Conservation (phyloP, 371 early-diverging fungal genomes). For the Saksenaea vasiformis region DNA sequence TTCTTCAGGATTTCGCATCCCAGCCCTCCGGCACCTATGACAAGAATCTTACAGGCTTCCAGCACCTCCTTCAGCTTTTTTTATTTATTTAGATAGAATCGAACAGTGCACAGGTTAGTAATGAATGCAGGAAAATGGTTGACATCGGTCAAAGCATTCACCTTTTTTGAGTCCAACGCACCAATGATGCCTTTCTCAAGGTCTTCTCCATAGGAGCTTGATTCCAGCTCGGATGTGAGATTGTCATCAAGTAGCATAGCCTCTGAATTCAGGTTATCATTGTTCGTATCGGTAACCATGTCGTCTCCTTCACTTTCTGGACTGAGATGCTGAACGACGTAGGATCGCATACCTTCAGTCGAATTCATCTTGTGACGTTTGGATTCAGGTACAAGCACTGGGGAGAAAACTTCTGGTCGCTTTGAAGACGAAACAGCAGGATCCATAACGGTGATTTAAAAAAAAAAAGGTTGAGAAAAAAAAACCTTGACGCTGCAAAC, state of each 20-base stretch:
- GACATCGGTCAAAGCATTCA: neutral
- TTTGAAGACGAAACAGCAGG: conserved; percentile 6
- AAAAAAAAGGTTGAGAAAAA: neutral
- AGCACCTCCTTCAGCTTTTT: conserved; percentile 29
- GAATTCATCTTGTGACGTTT: neutral
- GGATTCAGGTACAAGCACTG: neutral
- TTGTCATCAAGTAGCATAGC: conserved; percentile 2
- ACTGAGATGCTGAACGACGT: neutral
- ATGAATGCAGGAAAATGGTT: too few relatives aligned
- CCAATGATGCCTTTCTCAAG: conserved; percentile 1
- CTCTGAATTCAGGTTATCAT: neutral
- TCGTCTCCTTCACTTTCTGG: conserved; percentile 4
- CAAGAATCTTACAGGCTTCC: conserved; percentile 57
- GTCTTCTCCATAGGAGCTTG: neutral
- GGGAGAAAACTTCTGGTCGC: conserved; percentile 3
- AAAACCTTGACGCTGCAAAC: neutral
- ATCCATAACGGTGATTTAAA: conserved; percentile 4
- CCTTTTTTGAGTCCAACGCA: neutral
- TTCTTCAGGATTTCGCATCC: conserved; percentile 99
- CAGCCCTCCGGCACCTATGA: conserved; percentile 97
- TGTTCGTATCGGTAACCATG: neutral
- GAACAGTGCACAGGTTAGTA: neutral
- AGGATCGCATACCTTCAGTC: neutral
- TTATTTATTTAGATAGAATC: neutral
- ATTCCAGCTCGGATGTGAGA: neutral